These are phyloP conservation scores for Agarophyton chilense DNA, from an alignment of 23 red algal species.

Conservation along the genomic window DNA sequence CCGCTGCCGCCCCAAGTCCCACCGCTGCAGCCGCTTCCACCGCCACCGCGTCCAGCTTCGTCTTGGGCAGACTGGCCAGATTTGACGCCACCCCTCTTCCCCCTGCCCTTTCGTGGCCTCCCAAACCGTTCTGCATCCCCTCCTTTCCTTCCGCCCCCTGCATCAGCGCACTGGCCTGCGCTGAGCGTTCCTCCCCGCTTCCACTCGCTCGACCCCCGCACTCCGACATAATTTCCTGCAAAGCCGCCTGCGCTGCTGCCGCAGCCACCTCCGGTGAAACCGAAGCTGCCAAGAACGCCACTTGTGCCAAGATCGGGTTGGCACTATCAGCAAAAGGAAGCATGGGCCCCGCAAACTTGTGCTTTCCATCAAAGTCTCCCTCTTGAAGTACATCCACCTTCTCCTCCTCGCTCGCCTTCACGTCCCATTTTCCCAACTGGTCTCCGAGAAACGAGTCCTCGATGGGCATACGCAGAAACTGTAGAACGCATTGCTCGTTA, in stretches of 20 bases:
- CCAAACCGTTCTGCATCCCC: neutral
- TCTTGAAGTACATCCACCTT: conserved; percentile 37
- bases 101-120: neutral
- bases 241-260: conserved; percentile 87
- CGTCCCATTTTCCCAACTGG: conserved; percentile 65
- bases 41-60: conserved; percentile 54
- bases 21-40: conserved; percentile 69
- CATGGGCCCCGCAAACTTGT: conserved; percentile 45
- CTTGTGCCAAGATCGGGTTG: conserved; percentile 92
- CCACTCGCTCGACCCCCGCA: conserved; percentile 12
- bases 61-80: conserved; percentile 17
- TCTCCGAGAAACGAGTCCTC: conserved; percentile 96
- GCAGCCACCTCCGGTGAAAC: conserved; percentile 90
- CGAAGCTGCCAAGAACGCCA: conserved; percentile 88
- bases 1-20: conserved; percentile 82
- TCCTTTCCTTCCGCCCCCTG: neutral
- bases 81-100: neutral
- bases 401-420: conserved; percentile 17
- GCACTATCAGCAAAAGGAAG: conserved; percentile 82
- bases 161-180: conserved; percentile 48
- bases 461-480: conserved; percentile 95
- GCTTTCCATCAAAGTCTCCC: conserved; percentile 21
- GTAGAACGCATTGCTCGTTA: conserved; percentile 91
- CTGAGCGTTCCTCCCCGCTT: neutral
- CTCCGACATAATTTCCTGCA: conserved; percentile 49